These are phyloP conservation scores for Lepiota subincarnata DNA, from an alignment of 768 basidiomycete genomes.

Conservation along the genomic window DNA sequence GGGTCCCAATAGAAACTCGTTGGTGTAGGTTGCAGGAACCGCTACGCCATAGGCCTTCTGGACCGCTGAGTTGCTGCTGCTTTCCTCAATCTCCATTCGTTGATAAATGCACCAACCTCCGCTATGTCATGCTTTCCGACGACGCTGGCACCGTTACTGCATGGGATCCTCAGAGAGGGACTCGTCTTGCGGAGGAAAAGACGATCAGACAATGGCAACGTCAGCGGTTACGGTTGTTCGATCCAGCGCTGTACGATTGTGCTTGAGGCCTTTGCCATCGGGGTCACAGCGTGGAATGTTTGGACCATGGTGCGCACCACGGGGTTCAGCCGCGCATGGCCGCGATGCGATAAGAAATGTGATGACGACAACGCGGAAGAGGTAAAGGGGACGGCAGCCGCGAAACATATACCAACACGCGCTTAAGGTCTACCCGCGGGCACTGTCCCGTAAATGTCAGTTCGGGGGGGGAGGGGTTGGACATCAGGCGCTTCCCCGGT, in stretches of 20 bases:
- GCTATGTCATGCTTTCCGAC: slow-evolving; percentile 9
- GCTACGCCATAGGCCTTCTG: neutral
- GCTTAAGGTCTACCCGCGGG: no score
- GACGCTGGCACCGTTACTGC: neutral
- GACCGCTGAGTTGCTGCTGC: neutral
- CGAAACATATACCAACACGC: no score
- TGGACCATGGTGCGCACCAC: neutral
- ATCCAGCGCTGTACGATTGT: neutral
- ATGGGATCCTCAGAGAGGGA: neutral
- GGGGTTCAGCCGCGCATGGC: no score
- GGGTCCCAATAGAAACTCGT: neutral
- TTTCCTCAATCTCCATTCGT: neutral
- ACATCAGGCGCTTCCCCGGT: no score
- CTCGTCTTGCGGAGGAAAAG: neutral
- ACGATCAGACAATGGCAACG: slow-evolving; percentile 7
- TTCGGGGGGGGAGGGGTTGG: no score
- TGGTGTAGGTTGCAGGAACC: neutral
- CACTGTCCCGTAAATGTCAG: no score
- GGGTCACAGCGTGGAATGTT: neutral
- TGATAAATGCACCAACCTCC: slow-evolving; percentile 2
- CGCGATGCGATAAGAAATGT: no score
- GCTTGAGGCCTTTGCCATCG: neutral
- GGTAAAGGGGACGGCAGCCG: neutral
- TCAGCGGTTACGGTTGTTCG: neutral
- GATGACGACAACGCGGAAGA: neutral